Percentiles rank a stretch among this genome's conserved stretches.
Evolutionary conservation across 495 filamentous ascomycete species (phyloP).

Genomic region (Aspergillus avenaceus): DNA sequence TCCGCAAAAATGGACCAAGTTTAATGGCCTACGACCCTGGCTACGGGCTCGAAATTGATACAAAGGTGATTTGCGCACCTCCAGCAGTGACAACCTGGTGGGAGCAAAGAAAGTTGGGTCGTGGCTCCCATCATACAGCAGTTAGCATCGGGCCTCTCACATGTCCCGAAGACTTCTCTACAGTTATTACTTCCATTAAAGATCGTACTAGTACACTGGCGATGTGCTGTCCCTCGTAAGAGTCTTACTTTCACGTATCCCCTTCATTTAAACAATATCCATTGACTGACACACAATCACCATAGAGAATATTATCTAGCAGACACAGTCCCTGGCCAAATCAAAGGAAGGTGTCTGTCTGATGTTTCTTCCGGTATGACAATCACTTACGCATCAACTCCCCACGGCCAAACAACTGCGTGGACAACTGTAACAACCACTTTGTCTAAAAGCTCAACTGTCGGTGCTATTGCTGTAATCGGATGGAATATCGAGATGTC

Average conservation of each 20-base stretch:
- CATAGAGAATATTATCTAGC: conserved; percentile 2
- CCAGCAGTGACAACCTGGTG: conserved; percentile 9
- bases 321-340: background rate
- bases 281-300: background rate
- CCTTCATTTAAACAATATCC: background rate
- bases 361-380: conserved; percentile 6
- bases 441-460: background rate
- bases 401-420: background rate
- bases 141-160: conserved; percentile 5
- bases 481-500: conserved; percentile 1
- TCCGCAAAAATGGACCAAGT: background rate
- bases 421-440: background rate
- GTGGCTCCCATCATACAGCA: background rate
- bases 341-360: conserved; percentile 1
- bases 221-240: conserved; percentile 8
- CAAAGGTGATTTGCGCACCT: conserved; percentile 1
- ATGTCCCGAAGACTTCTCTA: conserved; percentile 4
- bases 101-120: conserved; percentile 2
- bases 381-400: conserved; percentile 6
- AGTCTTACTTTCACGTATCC: background rate
- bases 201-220: background rate
- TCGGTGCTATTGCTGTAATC: conserved; percentile 3
- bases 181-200: background rate
- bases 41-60: conserved; percentile 5
- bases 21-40: conserved; percentile 3